A percentile compares a stretch with the other conserved stretches of the same genome.
These are phyloP conservation scores for Phytopythium cucurbitacearum DNA, from an alignment of 352 stramenopile genomes.

Conservation along the genomic window DNA sequence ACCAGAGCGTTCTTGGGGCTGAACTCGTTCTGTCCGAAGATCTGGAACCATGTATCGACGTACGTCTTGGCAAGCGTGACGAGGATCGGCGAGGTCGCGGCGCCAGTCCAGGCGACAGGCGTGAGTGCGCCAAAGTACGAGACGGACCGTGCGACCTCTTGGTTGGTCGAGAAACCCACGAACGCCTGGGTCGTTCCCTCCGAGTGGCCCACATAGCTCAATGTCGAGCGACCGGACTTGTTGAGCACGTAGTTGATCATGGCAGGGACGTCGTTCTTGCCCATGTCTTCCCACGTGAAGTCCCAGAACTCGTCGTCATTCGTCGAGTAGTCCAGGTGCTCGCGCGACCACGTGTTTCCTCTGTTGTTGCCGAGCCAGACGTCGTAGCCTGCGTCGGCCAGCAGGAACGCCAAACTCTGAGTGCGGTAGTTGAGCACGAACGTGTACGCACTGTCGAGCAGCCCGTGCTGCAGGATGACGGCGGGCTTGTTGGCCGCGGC, in stretches of 20 bases:
- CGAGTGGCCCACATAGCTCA: slow-evolving; percentile 43
- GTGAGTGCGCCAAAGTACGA: slow-evolving; percentile 47
- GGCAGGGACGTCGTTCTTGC: slow-evolving; percentile 38
- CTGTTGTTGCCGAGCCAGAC: slow-evolving; percentile 66
- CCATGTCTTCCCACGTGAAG: slow-evolving; percentile 57
- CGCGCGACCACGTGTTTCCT: slow-evolving; percentile 47
- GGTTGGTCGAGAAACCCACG: slow-evolving; percentile 43
- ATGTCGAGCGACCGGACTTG: slow-evolving; percentile 19
- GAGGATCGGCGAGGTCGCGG: slow-evolving; percentile 23
- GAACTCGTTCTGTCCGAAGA: slow-evolving; percentile 23
- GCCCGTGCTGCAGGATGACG: slow-evolving; percentile 42
- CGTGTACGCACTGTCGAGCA: slow-evolving; percentile 50
- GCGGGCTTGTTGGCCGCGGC: slow-evolving; percentile 23
- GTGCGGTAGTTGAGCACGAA: slow-evolving; percentile 48
- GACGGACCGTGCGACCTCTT: slow-evolving; percentile 38
- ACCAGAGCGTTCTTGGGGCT: slow-evolving; percentile 16
- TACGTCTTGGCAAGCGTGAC: slow-evolving; percentile 20
- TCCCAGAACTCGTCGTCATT: slow-evolving; percentile 40
- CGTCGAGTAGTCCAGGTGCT: slow-evolving; percentile 37
- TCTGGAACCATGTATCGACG: slow-evolving; percentile 20
- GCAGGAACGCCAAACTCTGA: slow-evolving; percentile 46
- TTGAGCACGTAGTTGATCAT: slow-evolving; percentile 37
- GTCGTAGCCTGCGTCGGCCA: slow-evolving; percentile 50
- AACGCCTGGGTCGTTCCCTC: slow-evolving; percentile 51
- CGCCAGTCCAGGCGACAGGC: slow-evolving; percentile 28